A percentile compares a stretch with the other conserved stretches of the same genome.
These are phyloP conservation scores for Mycena venus DNA, from an alignment of 768 basidiomycete species.

Conservation along the genomic window DNA sequence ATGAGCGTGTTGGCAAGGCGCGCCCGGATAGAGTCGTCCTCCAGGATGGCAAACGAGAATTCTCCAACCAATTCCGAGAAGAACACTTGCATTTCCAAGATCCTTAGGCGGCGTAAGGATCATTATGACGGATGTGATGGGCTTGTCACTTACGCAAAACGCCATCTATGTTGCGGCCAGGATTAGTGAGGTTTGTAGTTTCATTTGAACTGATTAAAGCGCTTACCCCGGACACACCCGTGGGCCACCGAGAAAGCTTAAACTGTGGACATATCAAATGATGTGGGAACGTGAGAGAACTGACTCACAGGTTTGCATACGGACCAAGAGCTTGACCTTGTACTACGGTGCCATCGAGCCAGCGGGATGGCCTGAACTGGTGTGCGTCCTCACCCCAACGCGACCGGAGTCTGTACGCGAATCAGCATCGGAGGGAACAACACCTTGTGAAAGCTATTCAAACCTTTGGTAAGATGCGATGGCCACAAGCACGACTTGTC, in stretches of 20 bases:
- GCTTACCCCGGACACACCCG: conserved; percentile 26
- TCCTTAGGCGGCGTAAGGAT: neutral
- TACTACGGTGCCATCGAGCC: conserved; percentile 8
- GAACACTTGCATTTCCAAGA: conserved; percentile 20
- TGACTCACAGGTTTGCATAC: conserved; percentile 26
- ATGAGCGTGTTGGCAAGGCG: neutral
- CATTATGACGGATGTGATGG: neutral
- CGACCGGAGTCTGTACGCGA: conserved; percentile 2
- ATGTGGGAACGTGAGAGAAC: neutral
- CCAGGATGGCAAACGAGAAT: conserved; percentile 7
- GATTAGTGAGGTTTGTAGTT: neutral
- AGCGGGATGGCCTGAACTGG: conserved; percentile 26
- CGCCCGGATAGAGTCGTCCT: neutral
- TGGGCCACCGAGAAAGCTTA: conserved; percentile 26
- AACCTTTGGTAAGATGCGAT: conserved; percentile 28
- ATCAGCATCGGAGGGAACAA: neutral
- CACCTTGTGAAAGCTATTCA: neutral
- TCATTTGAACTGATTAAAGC: neutral
- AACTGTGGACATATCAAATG: neutral
- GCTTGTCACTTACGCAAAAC: conserved; percentile 10
- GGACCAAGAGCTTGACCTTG: conserved; percentile 19
- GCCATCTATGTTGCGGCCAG: conserved; percentile 6
- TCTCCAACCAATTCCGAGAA: neutral
- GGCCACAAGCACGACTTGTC: conserved; percentile 12
- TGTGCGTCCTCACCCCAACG: conserved; percentile 26